Conservation (phyloP, 1,284 basidiomycete genomes). For the Ustilago esculenta region DNA sequence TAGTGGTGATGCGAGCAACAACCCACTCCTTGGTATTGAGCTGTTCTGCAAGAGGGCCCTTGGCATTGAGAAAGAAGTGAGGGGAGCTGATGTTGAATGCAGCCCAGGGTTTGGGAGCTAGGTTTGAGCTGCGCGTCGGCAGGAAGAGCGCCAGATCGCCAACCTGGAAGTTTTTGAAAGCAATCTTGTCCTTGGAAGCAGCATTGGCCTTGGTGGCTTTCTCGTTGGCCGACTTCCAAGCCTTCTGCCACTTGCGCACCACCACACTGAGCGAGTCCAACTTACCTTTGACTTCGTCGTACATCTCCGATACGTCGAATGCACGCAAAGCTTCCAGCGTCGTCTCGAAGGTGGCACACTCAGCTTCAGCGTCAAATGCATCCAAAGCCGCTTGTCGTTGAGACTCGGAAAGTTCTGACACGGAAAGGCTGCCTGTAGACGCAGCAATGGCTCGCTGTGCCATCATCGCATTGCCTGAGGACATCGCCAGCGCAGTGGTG, state of each 20-base stretch:
- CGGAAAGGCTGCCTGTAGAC: constrained; percentile 33
- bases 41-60: constrained; percentile 77
- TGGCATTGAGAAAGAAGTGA: constrained; percentile 93
- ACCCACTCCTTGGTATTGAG: constrained; percentile 78
- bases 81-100: constrained; percentile 78
- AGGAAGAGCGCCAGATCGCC: constrained; percentile 90
- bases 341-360: constrained; percentile 33
- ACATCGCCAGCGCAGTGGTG: constrained; percentile 4
- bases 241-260: constrained; percentile 95
- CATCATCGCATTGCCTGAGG: constrained; percentile 7
- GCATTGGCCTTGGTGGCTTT: constrained; percentile 73
- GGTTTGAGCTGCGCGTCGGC: constrained; percentile 87
- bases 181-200: constrained; percentile 69
- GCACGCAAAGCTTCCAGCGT: constrained; percentile 73
- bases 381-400: constrained; percentile 48
- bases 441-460: constrained; percentile 40
- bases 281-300: constrained; percentile 82
- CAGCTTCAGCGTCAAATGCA: constrained; percentile 45
- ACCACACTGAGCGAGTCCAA: constrained; percentile 73
- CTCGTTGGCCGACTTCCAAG: constrained; percentile 77
- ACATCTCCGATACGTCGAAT: constrained; percentile 77
- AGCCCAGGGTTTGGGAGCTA: constrained; percentile 52
- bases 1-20: constrained; percentile 87
- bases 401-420: constrained; percentile 44
- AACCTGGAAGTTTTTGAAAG: constrained; percentile 56